Evolutionary conservation across 768 basidiomycete species (phyloP), one percentile per base, ranked within the genome.

Genomic region (Nidularia sp.): DNA sequence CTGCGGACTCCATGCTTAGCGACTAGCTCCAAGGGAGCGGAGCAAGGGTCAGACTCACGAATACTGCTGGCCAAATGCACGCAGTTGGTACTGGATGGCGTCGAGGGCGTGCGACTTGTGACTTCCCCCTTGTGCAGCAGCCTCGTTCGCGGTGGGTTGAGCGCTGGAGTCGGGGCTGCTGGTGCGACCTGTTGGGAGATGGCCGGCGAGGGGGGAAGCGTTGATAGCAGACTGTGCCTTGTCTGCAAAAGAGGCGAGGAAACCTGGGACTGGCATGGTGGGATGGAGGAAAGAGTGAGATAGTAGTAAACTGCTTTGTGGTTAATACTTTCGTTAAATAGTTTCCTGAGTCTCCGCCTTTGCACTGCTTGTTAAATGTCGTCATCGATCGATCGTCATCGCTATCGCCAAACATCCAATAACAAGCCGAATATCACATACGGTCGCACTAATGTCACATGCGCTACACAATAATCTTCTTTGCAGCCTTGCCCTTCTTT

Each of bases 401-500:
- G 57, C 53, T 57, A 56, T 57, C 48, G 53, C 56, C 56, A 68
- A 64, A 68, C 59, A 70, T 53, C 51, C 52, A 51, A 57, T 59
- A 66, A 61, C 63, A 66, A 57, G 53, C 39, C 51, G 47, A 57
- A 60, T 39, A 55, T 57, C 55, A 45, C 22, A 45, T 45, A 45
- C 44, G 36, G 50, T 48, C 54, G 33, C 31, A 50, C 31, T 52
- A 46, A 9, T 6, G 18, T 44, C 22, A 29, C 22, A 43, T 36
- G 53, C 15, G 34, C 35, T 72, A 90, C 54, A 89, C 83, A 64
- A 82, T 63, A 50, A 90, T 87, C 76, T 91, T 93, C 78, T 81
- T 87, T 61, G 81, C 79, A 50, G 78, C 66, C 70, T 93, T 93
- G 64, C 88, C 88, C 76, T 95, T 96, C 81, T 87, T 93, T 78